Evolutionary conservation across 2,329 filamentous ascomycete genomes (phyloP).

Genomic region (Trichoderma afroharzianum): DNA sequence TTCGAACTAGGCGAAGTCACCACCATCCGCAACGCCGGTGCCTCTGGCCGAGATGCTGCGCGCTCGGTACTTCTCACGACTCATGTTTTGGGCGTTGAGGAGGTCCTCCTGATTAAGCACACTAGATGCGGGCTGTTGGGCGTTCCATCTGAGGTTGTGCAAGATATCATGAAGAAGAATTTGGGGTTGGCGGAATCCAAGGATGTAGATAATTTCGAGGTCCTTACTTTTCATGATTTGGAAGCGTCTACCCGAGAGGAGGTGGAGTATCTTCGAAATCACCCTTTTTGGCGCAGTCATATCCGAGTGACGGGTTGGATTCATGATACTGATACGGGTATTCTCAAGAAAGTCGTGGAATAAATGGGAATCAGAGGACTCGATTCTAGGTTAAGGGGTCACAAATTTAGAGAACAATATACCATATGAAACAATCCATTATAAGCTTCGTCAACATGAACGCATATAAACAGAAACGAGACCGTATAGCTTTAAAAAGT

Average conservation of each 20-base stretch:
- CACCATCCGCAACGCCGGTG: not conserved
- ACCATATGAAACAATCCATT: not conserved
- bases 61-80: not conserved
- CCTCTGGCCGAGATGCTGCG: not conserved
- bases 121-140: not conserved
- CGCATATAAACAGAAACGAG: not conserved
- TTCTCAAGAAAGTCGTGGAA: not conserved
- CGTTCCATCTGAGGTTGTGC: not conserved
- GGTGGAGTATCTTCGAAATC: not conserved
- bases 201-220: not conserved
- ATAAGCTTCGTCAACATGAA: not conserved
- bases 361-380: not conserved
- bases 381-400: not conserved
- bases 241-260: not conserved
- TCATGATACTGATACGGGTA: not conserved
- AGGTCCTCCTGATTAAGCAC: slow-evolving; percentile 1
- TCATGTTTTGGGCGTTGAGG: not conserved
- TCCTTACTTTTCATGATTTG: not conserved
- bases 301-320: not conserved
- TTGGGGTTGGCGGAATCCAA: not conserved
- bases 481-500: not conserved
- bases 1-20: not conserved
- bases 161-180: not conserved
- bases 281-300: not conserved
- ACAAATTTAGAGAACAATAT: not conserved